Evolutionary conservation across 495 filamentous ascomycete species (phyloP).

Genomic region (Cercophora samala): DNA sequence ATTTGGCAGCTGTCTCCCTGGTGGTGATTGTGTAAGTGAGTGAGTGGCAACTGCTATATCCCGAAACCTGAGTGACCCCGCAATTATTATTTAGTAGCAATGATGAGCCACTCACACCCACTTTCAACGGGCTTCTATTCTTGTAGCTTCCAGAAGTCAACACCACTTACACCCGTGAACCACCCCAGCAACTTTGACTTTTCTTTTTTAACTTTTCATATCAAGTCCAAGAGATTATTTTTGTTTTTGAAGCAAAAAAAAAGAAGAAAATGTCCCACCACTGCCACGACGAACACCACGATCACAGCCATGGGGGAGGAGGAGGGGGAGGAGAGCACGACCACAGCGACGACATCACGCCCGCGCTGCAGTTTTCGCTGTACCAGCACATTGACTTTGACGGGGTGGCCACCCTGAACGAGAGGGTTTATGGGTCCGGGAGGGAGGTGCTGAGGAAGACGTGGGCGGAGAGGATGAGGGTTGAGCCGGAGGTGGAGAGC

Average conservation of each 20-base stretch:
- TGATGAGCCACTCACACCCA: background rate
- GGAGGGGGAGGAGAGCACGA: slow-evolving; percentile 53
- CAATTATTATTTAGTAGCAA: background rate
- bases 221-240: too few relatives aligned
- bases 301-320: slow-evolving; percentile 33
- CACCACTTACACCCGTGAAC: too few relatives aligned
- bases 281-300: slow-evolving; percentile 44
- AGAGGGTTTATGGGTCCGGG: slow-evolving; percentile 63
- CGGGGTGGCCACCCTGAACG: slow-evolving; percentile 80
- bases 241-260: too few relatives aligned
- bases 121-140: background rate
- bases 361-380: slow-evolving; percentile 79
- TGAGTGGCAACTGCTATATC: background rate
- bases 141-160: background rate
- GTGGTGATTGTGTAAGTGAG: background rate
- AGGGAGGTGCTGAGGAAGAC: slow-evolving; percentile 80
- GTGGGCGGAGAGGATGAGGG: slow-evolving; percentile 73
- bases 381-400: slow-evolving; percentile 91
- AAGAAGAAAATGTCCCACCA: slow-evolving; percentile 46
- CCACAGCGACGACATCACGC: slow-evolving; percentile 86
- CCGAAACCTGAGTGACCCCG: background rate
- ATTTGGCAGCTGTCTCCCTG: background rate
- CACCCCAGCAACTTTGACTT: too few relatives aligned
- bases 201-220: background rate
- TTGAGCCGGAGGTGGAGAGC: slow-evolving; percentile 71